phyloP scores from a whole-genome alignment of 495 filamentous ascomycete species.

The Xylaria intraflava region DNA sequence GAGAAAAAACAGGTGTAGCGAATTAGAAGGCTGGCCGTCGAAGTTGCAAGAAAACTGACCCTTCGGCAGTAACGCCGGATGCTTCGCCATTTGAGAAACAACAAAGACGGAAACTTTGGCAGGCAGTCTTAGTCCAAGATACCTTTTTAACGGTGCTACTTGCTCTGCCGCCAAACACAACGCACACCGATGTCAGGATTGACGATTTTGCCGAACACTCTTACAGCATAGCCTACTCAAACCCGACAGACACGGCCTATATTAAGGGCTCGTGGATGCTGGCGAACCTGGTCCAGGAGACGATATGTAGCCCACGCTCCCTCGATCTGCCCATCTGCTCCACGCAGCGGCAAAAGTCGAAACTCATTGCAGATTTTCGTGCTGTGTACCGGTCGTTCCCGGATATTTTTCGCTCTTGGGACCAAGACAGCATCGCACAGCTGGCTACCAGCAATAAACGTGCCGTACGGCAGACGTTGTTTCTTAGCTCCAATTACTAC shows the following conservation, averaged over 20 bases:
- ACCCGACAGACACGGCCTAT: conserved; percentile 57
- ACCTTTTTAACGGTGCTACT: conserved; percentile 72
- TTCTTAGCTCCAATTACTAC: conserved; percentile 63
- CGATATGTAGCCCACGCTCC: conserved; percentile 58
- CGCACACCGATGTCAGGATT: conserved; percentile 62
- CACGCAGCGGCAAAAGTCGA: conserved; percentile 51
- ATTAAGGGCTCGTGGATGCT: conserved; percentile 65
- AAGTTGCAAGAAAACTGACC: background rate
- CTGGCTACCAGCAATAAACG: conserved; percentile 49
- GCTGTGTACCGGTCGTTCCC: conserved; percentile 59
- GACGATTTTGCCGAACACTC: conserved; percentile 54
- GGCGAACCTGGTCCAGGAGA: conserved; percentile 63
- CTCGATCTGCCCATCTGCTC: conserved; percentile 57
- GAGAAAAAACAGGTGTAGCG: background rate
- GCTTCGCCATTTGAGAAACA: conserved; percentile 59
- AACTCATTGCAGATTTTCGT: conserved; percentile 55
- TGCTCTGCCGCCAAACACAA: conserved; percentile 62
- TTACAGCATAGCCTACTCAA: conserved; percentile 39
- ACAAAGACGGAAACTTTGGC: conserved; percentile 65
- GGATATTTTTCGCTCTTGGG: conserved; percentile 54
- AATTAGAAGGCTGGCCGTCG: background rate
- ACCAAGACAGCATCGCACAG: conserved; percentile 43
- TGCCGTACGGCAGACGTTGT: conserved; percentile 59
- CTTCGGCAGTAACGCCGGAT: conserved; percentile 43
- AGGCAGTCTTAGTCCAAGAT: conserved; percentile 67